Percentiles rank a stretch among this genome's conserved stretches.
Evolutionary conservation across 2,329 filamentous ascomycete genomes (phyloP).

Genomic region (Hawksworthiomyces lignivorus): DNA sequence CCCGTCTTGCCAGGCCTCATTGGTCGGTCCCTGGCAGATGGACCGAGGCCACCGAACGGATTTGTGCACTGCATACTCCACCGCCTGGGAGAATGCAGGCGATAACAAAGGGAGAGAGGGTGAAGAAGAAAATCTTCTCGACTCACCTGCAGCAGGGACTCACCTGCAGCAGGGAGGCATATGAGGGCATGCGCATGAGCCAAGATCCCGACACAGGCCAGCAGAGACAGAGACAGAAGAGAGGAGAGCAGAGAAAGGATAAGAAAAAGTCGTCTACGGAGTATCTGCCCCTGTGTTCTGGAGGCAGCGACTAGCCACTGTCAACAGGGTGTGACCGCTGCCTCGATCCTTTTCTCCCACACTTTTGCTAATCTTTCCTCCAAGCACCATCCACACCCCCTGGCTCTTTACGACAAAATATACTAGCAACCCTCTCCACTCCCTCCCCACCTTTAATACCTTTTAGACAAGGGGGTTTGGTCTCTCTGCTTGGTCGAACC

Average conservation of each 20-base stretch:
- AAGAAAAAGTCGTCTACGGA: no score
- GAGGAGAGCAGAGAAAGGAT: no score
- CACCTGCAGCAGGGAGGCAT: no score
- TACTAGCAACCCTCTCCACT: constrained; percentile 2
- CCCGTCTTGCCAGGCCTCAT: neutral
- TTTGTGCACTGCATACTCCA: neutral
- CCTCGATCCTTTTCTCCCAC: no score
- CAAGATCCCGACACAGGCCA: no score
- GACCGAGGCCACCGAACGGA: neutral
- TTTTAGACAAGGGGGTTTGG: neutral
- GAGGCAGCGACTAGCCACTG: no score
- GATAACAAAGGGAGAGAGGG: constrained; percentile 1
- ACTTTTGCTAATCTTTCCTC: no score
- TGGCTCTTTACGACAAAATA: constrained; percentile 1
- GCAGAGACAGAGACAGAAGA: no score
- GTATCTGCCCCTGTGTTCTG: no score
- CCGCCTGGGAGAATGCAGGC: neutral
- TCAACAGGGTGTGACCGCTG: no score
- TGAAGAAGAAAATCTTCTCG: neutral
- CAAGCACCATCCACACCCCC: neutral
- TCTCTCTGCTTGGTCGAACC: constrained; percentile 1
- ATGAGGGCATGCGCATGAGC: no score
- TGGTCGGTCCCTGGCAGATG: constrained; percentile 1
- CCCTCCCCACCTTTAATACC: neutral
- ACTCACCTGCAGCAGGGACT: no score